Evolutionary conservation across 176 grass and related monocot genomes (phyloP).

Genomic region (Puccinellia tenuiflora): DNA sequence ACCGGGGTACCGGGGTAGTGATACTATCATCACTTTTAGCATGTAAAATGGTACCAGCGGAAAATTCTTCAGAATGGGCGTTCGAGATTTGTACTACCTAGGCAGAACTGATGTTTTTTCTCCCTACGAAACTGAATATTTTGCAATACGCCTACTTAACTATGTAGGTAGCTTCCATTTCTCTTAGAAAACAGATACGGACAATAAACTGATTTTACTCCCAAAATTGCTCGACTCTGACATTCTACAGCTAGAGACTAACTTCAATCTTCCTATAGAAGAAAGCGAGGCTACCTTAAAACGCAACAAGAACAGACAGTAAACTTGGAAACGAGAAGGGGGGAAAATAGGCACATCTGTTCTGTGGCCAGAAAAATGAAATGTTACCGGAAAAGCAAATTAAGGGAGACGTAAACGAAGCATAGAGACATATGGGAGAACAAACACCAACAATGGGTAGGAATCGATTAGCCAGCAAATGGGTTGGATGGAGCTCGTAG

Average conservation of each 20-base stretch:
- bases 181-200: neutral
- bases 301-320: neutral
- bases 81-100: neutral
- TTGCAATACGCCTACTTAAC: neutral
- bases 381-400: neutral
- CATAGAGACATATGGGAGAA: neutral
- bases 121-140: neutral
- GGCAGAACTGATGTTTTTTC: neutral
- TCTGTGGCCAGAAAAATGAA: neutral
- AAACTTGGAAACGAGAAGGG: neutral
- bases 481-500: constrained; percentile 32
- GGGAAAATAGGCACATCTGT: neutral
- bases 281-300: neutral
- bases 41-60: neutral
- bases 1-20: neutral
- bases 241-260: neutral
- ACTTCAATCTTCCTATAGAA: neutral
- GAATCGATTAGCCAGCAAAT: neutral
- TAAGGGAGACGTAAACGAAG: neutral
- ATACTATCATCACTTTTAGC: neutral
- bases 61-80: neutral
- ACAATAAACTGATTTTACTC: too few relatives aligned
- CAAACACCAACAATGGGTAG: neutral
- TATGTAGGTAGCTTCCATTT: neutral
- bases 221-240: neutral